phyloP scores from a whole-genome alignment of 2,329 filamentous ascomycete species.

The Sporothrix brasiliensis region DNA sequence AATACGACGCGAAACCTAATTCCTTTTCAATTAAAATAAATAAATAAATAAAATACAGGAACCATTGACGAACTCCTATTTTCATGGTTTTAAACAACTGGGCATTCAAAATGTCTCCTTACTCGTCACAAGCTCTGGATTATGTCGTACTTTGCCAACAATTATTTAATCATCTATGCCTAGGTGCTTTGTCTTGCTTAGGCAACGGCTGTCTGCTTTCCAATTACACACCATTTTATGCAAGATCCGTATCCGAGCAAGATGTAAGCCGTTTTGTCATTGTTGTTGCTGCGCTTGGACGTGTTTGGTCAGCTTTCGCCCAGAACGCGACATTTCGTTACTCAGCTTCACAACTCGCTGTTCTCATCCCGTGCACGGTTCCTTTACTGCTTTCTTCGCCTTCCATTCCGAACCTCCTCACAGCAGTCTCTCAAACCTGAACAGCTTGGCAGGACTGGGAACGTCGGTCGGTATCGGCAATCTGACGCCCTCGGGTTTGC shows the following conservation, averaged over 20 bases:
- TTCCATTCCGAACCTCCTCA: no score
- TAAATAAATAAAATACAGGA: no score
- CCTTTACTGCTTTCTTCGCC: background rate
- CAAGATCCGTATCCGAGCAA: slow-evolving; percentile 4
- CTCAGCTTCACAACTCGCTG: background rate
- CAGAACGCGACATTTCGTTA: background rate
- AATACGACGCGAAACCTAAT: no score
- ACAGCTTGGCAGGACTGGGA: background rate
- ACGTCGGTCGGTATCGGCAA: slow-evolving; percentile 1
- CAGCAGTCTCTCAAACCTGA: background rate
- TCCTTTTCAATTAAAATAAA: no score
- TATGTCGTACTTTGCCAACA: no score
- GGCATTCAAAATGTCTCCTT: no score
- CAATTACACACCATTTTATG: background rate
- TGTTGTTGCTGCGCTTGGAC: background rate
- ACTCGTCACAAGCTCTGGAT: no score
- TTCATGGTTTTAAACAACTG: no score
- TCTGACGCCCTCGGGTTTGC: slow-evolving; percentile 15
- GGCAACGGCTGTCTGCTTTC: background rate
- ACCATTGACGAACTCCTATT: no score
- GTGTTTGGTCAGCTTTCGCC: slow-evolving; percentile 11
- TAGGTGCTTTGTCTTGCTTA: background rate
- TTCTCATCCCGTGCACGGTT: background rate
- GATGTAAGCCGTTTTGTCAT: background rate
- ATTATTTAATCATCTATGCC: background rate